A percentile compares a stretch with the other conserved stretches of the same genome.
phyloP scores from a whole-genome alignment of 257 asterid species.

The Ilex asprella region DNA sequence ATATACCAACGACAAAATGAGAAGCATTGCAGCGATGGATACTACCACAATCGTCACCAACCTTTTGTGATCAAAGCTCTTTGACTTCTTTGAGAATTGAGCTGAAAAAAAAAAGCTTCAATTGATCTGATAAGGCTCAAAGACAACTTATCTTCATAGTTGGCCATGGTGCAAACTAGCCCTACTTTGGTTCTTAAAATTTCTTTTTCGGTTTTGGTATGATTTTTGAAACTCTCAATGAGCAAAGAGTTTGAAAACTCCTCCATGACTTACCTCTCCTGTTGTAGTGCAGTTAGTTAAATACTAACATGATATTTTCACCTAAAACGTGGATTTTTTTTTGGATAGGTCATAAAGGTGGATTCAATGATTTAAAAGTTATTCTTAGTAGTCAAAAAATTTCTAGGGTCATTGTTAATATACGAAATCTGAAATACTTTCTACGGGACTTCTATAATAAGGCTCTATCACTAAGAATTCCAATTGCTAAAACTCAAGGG shows the following conservation, averaged over 20 bases:
- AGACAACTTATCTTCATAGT: too few species aligned
- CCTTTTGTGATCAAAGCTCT: conserved; percentile 10
- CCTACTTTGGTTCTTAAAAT: too few species aligned
- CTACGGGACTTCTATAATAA: too few species aligned
- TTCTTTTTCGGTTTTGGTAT: too few species aligned
- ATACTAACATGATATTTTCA: too few species aligned
- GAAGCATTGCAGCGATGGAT: conserved; percentile 18
- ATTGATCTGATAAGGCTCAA: too few species aligned
- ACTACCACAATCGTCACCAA: conserved; percentile 4
- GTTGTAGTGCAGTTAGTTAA: too few species aligned
- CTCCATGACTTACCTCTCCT: background rate
- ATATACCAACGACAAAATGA: conserved; percentile 7
- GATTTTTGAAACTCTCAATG: too few species aligned
- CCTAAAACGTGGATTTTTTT: background rate
- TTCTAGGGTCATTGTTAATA: background rate
- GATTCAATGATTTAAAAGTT: too few species aligned
- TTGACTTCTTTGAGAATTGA: conserved; percentile 11
- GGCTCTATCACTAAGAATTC: background rate
- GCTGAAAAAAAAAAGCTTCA: conserved; percentile 8
- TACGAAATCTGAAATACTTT: background rate
- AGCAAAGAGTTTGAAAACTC: too few species aligned
- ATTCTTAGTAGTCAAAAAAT: too few species aligned
- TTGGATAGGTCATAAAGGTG: background rate
- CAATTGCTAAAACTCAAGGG: conserved; percentile 19
- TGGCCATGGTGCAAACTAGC: too few species aligned